Evolutionary conservation across 768 basidiomycete species (phyloP).

Genomic region (Boletus rubroflammeus): DNA sequence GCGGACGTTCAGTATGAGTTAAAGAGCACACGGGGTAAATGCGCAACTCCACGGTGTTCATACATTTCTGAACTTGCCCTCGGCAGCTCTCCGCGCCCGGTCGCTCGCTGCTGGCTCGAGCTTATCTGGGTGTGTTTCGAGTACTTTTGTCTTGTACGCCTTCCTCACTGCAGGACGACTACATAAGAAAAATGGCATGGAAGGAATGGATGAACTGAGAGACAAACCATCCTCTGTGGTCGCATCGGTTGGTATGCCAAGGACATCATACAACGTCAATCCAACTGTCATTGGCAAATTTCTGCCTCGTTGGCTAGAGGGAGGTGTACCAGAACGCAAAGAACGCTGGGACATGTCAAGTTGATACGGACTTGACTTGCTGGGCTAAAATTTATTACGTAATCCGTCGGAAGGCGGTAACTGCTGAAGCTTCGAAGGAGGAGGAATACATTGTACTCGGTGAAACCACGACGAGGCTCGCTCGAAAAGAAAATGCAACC

Average conservation of each 20-base stretch:
- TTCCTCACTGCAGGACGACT: slow-evolving; percentile 43
- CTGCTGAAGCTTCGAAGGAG: too few species aligned
- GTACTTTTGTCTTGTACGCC: slow-evolving; percentile 62
- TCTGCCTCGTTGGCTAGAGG: neutral
- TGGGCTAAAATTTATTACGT: too few species aligned
- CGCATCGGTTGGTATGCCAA: slow-evolving; percentile 44
- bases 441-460: neutral
- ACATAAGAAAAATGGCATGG: neutral
- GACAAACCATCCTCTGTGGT: slow-evolving; percentile 50
- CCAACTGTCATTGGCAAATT: slow-evolving; percentile 28
- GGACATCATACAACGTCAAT: slow-evolving; percentile 39
- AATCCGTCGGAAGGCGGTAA: neutral
- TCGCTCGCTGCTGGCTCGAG: slow-evolving; percentile 51
- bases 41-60: slow-evolving; percentile 26
- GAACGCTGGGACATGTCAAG: neutral
- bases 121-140: slow-evolving; percentile 75
- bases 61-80: slow-evolving; percentile 61
- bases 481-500: neutral
- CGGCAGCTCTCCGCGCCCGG: slow-evolving; percentile 49
- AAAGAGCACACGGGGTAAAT: slow-evolving; percentile 3
- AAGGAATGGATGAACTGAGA: neutral
- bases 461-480: neutral
- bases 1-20: slow-evolving; percentile 21
- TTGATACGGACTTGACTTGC: neutral
- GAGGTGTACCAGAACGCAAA: neutral